phyloP scores from a whole-genome alignment of 148 eudicot species.

The Rhododendron griersonianum region DNA sequence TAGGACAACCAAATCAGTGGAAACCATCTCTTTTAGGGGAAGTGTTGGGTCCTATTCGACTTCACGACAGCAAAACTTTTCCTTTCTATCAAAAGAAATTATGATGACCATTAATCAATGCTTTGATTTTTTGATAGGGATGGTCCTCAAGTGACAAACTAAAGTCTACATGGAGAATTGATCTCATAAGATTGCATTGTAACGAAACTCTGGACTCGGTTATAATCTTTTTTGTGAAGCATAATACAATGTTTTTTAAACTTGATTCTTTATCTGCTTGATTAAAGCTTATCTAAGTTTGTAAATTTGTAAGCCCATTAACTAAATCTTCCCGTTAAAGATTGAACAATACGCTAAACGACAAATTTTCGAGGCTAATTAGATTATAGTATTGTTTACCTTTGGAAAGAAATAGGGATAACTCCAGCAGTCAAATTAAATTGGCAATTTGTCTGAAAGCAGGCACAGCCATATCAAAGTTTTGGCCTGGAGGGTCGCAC shows the following conservation, averaged over 20 bases:
- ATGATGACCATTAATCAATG: too few relatives aligned
- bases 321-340: too few relatives aligned
- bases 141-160: too few relatives aligned
- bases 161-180: background rate
- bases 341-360: too few relatives aligned
- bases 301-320: background rate
- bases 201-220: background rate
- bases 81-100: too few relatives aligned
- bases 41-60: too few relatives aligned
- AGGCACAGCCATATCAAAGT: conserved; percentile 44
- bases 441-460: conserved; percentile 39
- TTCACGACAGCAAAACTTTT: too few relatives aligned
- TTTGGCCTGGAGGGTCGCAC: conserved; percentile 49
- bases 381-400: conserved; percentile 6
- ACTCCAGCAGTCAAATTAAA: conserved; percentile 27
- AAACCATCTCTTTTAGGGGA: too few relatives aligned
- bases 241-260: background rate
- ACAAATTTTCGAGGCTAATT: background rate
- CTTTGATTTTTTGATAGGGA: too few relatives aligned
- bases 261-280: background rate
- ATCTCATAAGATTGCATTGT: background rate
- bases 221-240: too few relatives aligned
- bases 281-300: background rate
- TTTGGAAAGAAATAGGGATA: conserved; percentile 31
- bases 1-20: too few relatives aligned